A percentile compares a stretch with the other conserved stretches of the same genome.
Conservation (phyloP, 139 green algal genomes). For the Spirogloea muscicola region DNA sequence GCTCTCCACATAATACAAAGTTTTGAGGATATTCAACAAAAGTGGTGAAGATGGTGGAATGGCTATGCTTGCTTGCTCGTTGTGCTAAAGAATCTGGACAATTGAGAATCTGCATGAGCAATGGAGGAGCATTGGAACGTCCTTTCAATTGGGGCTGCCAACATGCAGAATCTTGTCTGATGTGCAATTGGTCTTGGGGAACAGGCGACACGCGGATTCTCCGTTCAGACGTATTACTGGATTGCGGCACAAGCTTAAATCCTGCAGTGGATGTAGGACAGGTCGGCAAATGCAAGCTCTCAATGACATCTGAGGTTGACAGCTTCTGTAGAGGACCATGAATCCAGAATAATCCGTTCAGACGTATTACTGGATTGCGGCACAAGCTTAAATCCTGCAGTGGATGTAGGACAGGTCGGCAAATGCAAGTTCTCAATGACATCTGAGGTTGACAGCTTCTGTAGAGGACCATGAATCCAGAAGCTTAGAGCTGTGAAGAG, state of each 20-base stretch:
- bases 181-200: not conserved
- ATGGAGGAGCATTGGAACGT: not conserved
- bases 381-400: too few relatives aligned
- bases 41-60: not conserved
- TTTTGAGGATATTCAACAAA: not conserved
- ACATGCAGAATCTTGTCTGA: not conserved
- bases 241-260: conserved; percentile 60
- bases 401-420: too few relatives aligned
- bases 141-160: not conserved
- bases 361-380: too few relatives aligned
- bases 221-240: conserved; percentile 57
- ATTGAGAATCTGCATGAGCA: too few relatives aligned
- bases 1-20: too few relatives aligned
- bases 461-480: too few relatives aligned
- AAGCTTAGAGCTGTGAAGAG: not conserved
- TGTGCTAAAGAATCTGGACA: not conserved
- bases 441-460: too few relatives aligned
- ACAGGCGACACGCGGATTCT: conserved; percentile 54
- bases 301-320: not conserved
- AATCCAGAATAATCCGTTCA: too few relatives aligned
- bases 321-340: not conserved
- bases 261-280: conserved; percentile 65
- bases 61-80: not conserved
- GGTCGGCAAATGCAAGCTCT: too few relatives aligned
- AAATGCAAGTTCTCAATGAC: too few relatives aligned